Evolutionary conservation across 345 rosid genomes (phyloP), one percentile per base, ranked within the genome.

Genomic region (Turnera subulata): DNA sequence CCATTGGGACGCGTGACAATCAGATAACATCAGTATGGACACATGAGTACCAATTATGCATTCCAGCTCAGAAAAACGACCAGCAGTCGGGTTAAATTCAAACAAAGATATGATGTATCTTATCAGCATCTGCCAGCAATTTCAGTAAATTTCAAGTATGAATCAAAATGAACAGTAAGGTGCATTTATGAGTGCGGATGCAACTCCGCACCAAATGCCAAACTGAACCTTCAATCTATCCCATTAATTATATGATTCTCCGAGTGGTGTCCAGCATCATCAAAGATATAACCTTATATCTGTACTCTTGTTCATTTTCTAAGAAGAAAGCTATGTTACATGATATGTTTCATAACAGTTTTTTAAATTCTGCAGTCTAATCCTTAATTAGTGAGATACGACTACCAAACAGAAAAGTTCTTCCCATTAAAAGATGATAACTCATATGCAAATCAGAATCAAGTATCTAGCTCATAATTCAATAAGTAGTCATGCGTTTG

Each of bases 51-150:
- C 45, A 16, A 23, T 18, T 45, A 25, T 32, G 53, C 6, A 10
- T 9, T 46, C 53, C 46, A 63, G 14, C 46, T 16, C 52, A 44
- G 16, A 20, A 50, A 40, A 49, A 25, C 26, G 22, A 50, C 13
- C 46, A 19, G 14, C 21, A 43, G 10, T 29, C 13, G 45, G 23
- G 12, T 46, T 19, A 15, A 37, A 10, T 37, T 20, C 20, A 29
- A 61, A 40, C 35, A 14, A 16, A 13, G 8, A 24, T 16, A 49
- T 49, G 53, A 13, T 21, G n/a, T 22, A 14, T 14, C 8, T 13
- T 3, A 49, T 21, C 14, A 14, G 17, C 29, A 49, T 23, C 53
- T n/a, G 22, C 22, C 25, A 12, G 5, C 8, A 8, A 29, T 29
- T 4, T 4, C 8, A 29, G 11, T 29, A 8, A 29, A 29, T 29